Conservation (phyloP, 257 asterid genomes). For the Haberlea rhodopensis region DNA sequence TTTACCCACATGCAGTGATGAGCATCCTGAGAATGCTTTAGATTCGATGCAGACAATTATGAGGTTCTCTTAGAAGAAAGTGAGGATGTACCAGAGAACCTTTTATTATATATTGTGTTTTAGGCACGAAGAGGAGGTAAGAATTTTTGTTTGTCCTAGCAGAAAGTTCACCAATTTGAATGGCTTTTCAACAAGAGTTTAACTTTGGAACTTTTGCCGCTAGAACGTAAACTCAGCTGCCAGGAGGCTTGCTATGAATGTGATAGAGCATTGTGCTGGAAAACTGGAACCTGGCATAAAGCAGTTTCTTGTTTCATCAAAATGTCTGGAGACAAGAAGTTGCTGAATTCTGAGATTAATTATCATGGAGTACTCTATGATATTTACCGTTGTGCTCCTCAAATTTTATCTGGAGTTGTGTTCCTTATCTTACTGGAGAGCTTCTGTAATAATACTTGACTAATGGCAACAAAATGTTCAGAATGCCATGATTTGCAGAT, state of each 20-base stretch:
- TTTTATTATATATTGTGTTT: slow-evolving; percentile 65
- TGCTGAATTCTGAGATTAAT: too few species aligned
- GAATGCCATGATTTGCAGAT: slow-evolving; percentile 9
- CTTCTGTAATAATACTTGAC: slow-evolving; percentile 55
- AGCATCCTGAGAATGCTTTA: slow-evolving; percentile 72
- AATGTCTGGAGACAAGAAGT: too few species aligned
- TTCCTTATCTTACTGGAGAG: slow-evolving; percentile 90
- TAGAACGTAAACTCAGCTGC: too few species aligned
- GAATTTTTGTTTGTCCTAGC: slow-evolving; percentile 20
- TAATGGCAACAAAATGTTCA: slow-evolving; percentile 9
- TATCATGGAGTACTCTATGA: too few species aligned
- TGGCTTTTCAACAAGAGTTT: slow-evolving; percentile 8
- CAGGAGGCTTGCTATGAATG: too few species aligned
- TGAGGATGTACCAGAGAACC: slow-evolving; percentile 73
- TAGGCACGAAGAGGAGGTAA: slow-evolving; percentile 76
- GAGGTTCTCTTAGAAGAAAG: too few species aligned
- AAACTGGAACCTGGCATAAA: too few species aligned
- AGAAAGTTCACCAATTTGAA: slow-evolving; percentile 17
- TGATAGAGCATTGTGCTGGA: too few species aligned
- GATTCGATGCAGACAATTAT: too few species aligned
- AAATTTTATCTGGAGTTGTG: too few species aligned
- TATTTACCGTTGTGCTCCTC: too few species aligned
- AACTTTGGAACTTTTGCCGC: slow-evolving; percentile 24
- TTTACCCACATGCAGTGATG: slow-evolving; percentile 52
- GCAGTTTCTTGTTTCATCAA: too few species aligned